Conservation (phyloP, 2,329 filamentous ascomycete genomes). For the Simplicillium sp. region DNA sequence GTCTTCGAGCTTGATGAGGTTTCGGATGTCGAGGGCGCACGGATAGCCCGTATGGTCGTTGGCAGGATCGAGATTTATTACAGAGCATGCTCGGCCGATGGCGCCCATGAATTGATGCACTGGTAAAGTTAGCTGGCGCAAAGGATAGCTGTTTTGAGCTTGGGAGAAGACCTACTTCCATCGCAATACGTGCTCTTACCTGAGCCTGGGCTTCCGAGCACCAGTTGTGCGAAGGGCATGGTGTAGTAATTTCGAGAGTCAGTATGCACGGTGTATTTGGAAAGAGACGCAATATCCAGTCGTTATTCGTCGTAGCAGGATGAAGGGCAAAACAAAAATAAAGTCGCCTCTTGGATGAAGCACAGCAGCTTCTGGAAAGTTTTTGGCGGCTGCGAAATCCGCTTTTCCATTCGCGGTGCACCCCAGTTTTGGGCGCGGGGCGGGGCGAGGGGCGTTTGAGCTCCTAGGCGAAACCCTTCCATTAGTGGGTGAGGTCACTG, state of each 20-base stretch:
- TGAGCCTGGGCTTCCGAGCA: constrained; percentile 87
- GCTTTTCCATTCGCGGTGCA: no score
- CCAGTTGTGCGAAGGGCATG: constrained; percentile 64
- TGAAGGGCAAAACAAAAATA: background rate
- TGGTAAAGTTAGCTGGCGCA: constrained; percentile 15
- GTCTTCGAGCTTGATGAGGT: constrained; percentile 82
- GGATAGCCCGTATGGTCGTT: constrained; percentile 89
- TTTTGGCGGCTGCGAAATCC: no score
- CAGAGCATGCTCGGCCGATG: constrained; percentile 87
- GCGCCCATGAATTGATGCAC: constrained; percentile 97
- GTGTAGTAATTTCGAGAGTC: constrained; percentile 8
- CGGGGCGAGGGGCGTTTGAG: no score
- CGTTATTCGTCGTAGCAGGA: no score
- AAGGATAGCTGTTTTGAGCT: background rate
- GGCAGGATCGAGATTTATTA: constrained; percentile 94
- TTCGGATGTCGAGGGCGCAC: constrained; percentile 82
- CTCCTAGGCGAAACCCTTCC: no score
- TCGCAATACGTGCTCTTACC: constrained; percentile 98
- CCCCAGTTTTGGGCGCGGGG: no score
- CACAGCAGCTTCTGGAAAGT: no score
- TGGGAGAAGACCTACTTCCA: constrained; percentile 54
- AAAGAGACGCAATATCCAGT: no score
- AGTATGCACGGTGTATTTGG: no score
- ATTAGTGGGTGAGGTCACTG: no score
- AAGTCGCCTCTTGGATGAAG: no score